Evolutionary conservation across 257 asterid genomes (phyloP).

Genomic region (Avicennia marina): DNA sequence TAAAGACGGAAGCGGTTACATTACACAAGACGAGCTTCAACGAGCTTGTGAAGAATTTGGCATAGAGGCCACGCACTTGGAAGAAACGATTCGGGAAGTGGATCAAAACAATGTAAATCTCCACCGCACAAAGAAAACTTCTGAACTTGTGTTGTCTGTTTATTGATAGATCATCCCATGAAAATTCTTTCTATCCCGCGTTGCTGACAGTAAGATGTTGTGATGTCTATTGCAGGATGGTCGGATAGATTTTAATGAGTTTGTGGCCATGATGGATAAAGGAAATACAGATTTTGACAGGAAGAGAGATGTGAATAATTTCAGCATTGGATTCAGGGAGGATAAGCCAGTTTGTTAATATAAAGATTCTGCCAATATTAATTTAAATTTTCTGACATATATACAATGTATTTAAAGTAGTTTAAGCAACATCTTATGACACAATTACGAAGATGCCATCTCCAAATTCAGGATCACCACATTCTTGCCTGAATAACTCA

Average conservation of each 20-base stretch:
- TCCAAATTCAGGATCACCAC: too few relatives aligned
- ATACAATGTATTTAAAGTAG: too few relatives aligned
- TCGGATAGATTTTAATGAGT: constrained; percentile 40
- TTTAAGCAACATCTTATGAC: too few relatives aligned
- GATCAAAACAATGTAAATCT: constrained; percentile 44
- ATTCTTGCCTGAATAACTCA: too few relatives aligned
- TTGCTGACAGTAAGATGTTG: background rate
- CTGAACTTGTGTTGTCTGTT: background rate
- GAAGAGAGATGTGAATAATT: constrained; percentile 26
- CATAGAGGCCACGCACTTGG: constrained; percentile 30
- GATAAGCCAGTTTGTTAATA: constrained; percentile 24
- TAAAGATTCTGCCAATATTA: too few relatives aligned
- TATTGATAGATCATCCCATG: too few relatives aligned
- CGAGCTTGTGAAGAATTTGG: constrained; percentile 48
- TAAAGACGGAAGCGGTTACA: constrained; percentile 47
- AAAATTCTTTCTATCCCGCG: too few relatives aligned
- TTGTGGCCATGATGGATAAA: constrained; percentile 48
- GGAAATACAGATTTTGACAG: constrained; percentile 39
- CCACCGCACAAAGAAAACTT: too few relatives aligned
- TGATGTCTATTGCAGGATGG: constrained; percentile 29
- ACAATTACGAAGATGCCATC: too few relatives aligned
- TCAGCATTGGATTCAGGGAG: constrained; percentile 31
- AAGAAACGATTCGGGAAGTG: constrained; percentile 33
- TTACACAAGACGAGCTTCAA: constrained; percentile 49
- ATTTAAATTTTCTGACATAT: too few relatives aligned